Percentiles rank a stretch among this genome's conserved stretches.
phyloP scores from a whole-genome alignment of 768 basidiomycete genomes.

The Trametes cinnabarina region DNA sequence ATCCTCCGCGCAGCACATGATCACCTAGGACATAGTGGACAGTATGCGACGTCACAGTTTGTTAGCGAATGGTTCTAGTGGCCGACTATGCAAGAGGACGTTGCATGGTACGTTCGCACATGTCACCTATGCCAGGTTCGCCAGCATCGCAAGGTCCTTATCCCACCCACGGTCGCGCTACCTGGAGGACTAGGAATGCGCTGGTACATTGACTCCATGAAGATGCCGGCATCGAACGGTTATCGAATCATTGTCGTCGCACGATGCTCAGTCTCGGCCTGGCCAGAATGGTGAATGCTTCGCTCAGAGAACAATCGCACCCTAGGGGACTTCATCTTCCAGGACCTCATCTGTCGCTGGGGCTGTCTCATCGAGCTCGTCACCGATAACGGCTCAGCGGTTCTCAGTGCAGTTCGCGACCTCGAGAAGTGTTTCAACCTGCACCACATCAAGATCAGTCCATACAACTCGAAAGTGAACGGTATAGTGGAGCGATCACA shows the following conservation, averaged over 20 bases:
- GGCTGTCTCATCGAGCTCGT: constrained; percentile 37
- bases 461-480: constrained; percentile 45
- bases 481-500: constrained; percentile 35
- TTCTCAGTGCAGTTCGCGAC: constrained; percentile 25
- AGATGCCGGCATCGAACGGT: constrained; percentile 34
- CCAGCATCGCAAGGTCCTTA: constrained; percentile 19
- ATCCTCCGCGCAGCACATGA: constrained; percentile 19
- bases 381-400: constrained; percentile 39
- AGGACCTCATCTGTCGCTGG: constrained; percentile 39
- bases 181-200: constrained; percentile 32
- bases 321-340: constrained; percentile 33
- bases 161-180: constrained; percentile 20
- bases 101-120: constrained; percentile 23
- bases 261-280: constrained; percentile 33
- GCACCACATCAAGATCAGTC: constrained; percentile 37
- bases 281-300: constrained; percentile 32
- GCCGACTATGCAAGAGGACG: constrained; percentile 22
- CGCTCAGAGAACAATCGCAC: constrained; percentile 28
- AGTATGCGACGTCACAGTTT: neutral
- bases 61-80: constrained; percentile 26
- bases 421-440: constrained; percentile 31
- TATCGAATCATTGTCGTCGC: constrained; percentile 39
- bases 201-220: constrained; percentile 41
- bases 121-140: constrained; percentile 41
- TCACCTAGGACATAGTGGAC: constrained; percentile 21